A percentile compares a stretch with the other conserved stretches of the same genome.
phyloP scores from a whole-genome alignment of 805 yeast genomes.

The Zygosaccharomyces rouxii region DNA sequence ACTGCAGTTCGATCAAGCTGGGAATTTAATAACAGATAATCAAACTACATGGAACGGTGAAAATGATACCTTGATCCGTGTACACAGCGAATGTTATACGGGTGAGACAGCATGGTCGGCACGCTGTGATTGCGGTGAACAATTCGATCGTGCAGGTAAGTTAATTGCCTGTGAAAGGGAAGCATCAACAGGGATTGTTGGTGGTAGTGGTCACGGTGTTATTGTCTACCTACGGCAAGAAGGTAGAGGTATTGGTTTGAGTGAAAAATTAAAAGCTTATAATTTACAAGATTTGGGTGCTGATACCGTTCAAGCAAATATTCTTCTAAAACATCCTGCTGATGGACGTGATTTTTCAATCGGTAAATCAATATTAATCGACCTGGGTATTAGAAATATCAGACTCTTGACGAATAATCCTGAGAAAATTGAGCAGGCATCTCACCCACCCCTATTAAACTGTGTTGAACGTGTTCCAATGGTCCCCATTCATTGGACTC shows the following conservation, averaged over 20 bases:
- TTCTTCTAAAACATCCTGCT: slow-evolving; percentile 91
- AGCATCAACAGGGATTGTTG: slow-evolving; percentile 35
- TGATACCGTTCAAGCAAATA: slow-evolving; percentile 95
- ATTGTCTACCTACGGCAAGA: slow-evolving; percentile 95
- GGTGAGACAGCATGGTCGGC: slow-evolving; percentile 99
- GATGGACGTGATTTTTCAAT: slow-evolving; percentile 92
- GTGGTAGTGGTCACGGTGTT: slow-evolving; percentile 81
- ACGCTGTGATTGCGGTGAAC: slow-evolving; percentile 98
- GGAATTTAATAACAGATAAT: slow-evolving; percentile 22
- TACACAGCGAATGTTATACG: slow-evolving; percentile 96
- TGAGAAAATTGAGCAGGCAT: slow-evolving; percentile 91
- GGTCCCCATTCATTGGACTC: slow-evolving; percentile 91
- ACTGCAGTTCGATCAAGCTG: slow-evolving; percentile 39
- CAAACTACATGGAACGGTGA: slow-evolving; percentile 28
- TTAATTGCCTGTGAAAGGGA: slow-evolving; percentile 50
- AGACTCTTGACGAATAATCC: slow-evolving; percentile 90
- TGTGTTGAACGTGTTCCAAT: slow-evolving; percentile 91
- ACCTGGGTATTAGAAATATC: slow-evolving; percentile 68
- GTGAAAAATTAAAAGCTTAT: slow-evolving; percentile 94
- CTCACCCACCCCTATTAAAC: slow-evolving; percentile 69
- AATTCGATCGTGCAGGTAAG: slow-evolving; percentile 95
- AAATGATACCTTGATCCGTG: slow-evolving; percentile 62
- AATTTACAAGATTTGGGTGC: slow-evolving; percentile 97
- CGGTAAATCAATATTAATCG: slow-evolving; percentile 89
- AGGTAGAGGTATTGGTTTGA: slow-evolving; percentile 98